Conservation (phyloP, 306 rosid genomes). For the Sindora glabra region DNA sequence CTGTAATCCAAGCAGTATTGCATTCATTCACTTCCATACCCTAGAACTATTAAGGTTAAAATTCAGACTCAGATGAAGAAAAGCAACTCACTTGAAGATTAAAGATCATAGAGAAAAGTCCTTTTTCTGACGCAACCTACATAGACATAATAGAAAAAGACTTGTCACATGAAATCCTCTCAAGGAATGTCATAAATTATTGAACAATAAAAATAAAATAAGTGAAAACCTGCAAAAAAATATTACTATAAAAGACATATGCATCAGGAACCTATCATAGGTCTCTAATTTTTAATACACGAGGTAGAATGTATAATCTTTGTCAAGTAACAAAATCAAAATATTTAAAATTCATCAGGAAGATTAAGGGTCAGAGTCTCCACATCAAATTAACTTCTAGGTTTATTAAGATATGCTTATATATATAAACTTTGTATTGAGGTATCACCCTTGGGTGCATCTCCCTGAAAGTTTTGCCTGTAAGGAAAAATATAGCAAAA, state of each 20-base stretch:
- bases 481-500: neutral
- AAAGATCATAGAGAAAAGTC: conserved; percentile 74
- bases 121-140: conserved; percentile 90
- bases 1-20: conserved; percentile 31
- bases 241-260: neutral
- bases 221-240: conserved; percentile 2
- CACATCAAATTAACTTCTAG: too few species aligned
- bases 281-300: neutral
- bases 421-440: neutral
- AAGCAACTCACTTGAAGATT: conserved; percentile 79
- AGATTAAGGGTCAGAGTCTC: too few species aligned
- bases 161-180: conserved; percentile 2
- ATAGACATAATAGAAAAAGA: conserved; percentile 12
- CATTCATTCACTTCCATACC: conserved; percentile 21
- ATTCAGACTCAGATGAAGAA: conserved; percentile 8
- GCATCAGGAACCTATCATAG: neutral
- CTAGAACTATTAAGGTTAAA: neutral
- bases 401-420: neutral
- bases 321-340: neutral
- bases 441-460: neutral
- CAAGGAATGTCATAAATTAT: neutral
- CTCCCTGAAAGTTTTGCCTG: too few species aligned
- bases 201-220: neutral
- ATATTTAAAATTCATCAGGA: neutral
- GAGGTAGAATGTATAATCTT: conserved; percentile 11